A percentile compares a stretch with the other conserved stretches of the same genome.
phyloP scores from a whole-genome alignment of 805 yeast species.

The Saccharomycodes ludwigii region DNA sequence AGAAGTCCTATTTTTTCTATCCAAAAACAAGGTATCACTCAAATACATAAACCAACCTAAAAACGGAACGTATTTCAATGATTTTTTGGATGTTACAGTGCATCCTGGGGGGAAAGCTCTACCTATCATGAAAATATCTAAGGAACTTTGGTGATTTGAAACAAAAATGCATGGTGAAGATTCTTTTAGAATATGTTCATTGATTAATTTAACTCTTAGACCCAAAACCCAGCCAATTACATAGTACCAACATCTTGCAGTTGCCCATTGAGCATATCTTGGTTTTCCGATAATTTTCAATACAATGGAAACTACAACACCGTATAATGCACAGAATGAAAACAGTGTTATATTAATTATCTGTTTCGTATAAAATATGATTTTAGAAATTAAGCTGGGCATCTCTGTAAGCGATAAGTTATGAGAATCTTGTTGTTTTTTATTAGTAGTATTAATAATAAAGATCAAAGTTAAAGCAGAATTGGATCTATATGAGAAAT shows the following conservation, averaged over 20 bases:
- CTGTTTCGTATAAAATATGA: not conserved
- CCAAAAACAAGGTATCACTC: slow-evolving; percentile 84
- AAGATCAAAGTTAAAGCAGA: slow-evolving; percentile 1
- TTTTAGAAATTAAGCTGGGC: not conserved
- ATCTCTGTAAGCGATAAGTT: not conserved
- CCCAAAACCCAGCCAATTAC: slow-evolving; percentile 53
- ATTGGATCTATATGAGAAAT: no score
- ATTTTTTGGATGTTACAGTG: slow-evolving; percentile 85
- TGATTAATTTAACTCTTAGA: slow-evolving; percentile 53
- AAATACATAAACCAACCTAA: slow-evolving; percentile 95
- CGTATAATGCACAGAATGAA: slow-evolving; percentile 53
- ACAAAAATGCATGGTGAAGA: slow-evolving; percentile 65
- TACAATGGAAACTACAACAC: slow-evolving; percentile 61
- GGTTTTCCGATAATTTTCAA: slow-evolving; percentile 61
- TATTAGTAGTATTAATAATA: not conserved
- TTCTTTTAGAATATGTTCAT: slow-evolving; percentile 42
- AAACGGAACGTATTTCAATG: slow-evolving; percentile 73
- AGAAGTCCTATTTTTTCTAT: slow-evolving; percentile 63
- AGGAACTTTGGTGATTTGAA: slow-evolving; percentile 83
- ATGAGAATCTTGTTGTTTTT: not conserved
- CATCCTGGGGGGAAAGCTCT: slow-evolving; percentile 76
- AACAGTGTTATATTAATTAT: slow-evolving; percentile 12
- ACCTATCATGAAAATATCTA: slow-evolving; percentile 77
- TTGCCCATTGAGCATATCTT: slow-evolving; percentile 76
- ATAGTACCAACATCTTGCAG: slow-evolving; percentile 71